These are phyloP conservation scores for Puccinia triticina DNA, from an alignment of 1,284 basidiomycete species.

Conservation along the genomic window DNA sequence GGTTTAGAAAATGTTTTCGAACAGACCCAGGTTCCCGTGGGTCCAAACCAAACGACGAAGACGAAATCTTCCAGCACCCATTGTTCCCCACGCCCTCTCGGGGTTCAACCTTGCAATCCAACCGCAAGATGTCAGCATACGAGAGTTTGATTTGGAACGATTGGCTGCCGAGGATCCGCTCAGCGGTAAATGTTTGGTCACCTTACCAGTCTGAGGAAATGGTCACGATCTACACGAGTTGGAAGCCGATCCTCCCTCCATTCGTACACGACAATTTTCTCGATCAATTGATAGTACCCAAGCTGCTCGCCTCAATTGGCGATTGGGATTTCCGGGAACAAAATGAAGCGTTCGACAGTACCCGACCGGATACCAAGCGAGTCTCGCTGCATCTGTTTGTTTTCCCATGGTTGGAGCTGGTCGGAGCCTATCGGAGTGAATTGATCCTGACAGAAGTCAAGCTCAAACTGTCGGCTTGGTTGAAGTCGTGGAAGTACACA, in stretches of 20 bases:
- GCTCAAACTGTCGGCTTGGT: slow-evolving; percentile 75
- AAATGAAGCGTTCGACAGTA: slow-evolving; percentile 65
- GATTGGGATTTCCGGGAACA: slow-evolving; percentile 66
- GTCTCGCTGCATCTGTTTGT: slow-evolving; percentile 75
- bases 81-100: slow-evolving; percentile 22
- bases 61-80: slow-evolving; percentile 24
- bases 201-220: slow-evolving; percentile 73
- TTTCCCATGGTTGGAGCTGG: slow-evolving; percentile 91
- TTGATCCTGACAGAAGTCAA: slow-evolving; percentile 80
- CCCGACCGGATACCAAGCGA: slow-evolving; percentile 61
- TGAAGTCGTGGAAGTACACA: slow-evolving; percentile 71
- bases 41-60: slow-evolving; percentile 50
- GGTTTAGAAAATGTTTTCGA: slow-evolving; percentile 72
- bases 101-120: slow-evolving; percentile 30
- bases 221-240: slow-evolving; percentile 81
- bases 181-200: slow-evolving; percentile 82
- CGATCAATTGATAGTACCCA: slow-evolving; percentile 91
- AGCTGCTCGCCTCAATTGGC: slow-evolving; percentile 78
- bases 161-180: slow-evolving; percentile 92
- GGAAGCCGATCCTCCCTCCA: slow-evolving; percentile 80
- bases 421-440: slow-evolving; percentile 75
- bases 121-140: slow-evolving; percentile 80
- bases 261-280: slow-evolving; percentile 94
- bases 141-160: slow-evolving; percentile 90
- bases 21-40: slow-evolving; percentile 58